phyloP scores from a whole-genome alignment of 345 rosid genomes.

The Lagerstroemia speciosa region DNA sequence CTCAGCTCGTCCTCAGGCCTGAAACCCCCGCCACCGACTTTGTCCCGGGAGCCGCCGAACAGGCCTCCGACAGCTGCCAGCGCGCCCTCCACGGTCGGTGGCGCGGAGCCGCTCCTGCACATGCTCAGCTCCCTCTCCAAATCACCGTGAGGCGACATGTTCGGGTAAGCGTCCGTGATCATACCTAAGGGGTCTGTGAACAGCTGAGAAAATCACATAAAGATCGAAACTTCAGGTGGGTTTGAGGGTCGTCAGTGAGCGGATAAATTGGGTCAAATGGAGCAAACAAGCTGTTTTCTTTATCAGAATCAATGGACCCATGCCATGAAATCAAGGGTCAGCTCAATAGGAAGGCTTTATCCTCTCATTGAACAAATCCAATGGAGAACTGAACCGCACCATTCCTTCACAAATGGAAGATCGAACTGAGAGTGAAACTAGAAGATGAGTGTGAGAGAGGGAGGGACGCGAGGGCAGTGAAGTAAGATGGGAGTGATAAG shows the following conservation, averaged over 20 bases:
- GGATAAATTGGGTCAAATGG: constrained; percentile 7
- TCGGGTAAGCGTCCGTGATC: constrained; percentile 29
- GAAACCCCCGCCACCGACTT: constrained; percentile 25
- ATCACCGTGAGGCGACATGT: constrained; percentile 53
- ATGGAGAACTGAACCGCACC: background rate
- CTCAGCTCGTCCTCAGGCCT: constrained; percentile 63
- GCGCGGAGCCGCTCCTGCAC: constrained; percentile 88
- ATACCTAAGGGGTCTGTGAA: constrained; percentile 3
- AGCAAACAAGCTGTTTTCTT: constrained; percentile 5
- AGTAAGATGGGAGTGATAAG: constrained; percentile 28
- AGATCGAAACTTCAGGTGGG: constrained; percentile 14
- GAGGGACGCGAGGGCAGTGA: constrained; percentile 15
- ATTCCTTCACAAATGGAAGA: background rate
- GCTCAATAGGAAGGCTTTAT: background rate
- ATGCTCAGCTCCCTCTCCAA: constrained; percentile 57
- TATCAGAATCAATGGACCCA: constrained; percentile 15
- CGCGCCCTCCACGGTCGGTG: constrained; percentile 89
- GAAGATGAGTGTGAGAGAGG: constrained; percentile 1
- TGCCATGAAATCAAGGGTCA: background rate
- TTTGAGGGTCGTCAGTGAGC: constrained; percentile 7
- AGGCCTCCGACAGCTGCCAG: constrained; percentile 59
- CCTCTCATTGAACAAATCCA: background rate
- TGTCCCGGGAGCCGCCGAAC: constrained; percentile 28
- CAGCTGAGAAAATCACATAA: constrained; percentile 4
- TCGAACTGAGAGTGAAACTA: background rate